phyloP scores from a whole-genome alignment of 2,329 filamentous ascomycete species.

The Dothistroma pini region DNA sequence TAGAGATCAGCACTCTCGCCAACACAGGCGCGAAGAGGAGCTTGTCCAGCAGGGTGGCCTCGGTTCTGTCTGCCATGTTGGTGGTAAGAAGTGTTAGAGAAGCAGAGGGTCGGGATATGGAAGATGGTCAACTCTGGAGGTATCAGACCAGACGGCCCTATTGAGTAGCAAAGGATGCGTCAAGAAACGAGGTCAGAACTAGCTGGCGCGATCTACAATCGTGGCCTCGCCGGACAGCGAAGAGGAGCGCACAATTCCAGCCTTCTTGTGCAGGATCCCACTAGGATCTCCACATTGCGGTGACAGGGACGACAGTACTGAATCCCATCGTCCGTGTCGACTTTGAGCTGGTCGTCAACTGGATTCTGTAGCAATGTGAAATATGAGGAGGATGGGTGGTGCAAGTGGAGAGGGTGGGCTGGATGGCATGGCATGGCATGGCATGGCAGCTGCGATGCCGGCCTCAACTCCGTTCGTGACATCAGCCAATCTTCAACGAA shows the following conservation, averaged over 20 bases:
- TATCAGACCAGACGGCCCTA: not conserved
- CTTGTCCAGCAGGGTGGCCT: constrained; percentile 18
- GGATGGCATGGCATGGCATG: too few species aligned
- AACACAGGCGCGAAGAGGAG: constrained; percentile 15
- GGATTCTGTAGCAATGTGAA: too few species aligned
- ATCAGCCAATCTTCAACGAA: not conserved
- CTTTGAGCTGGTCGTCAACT: not conserved
- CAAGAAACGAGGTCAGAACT: not conserved
- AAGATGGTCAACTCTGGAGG: not conserved
- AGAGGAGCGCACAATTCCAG: not conserved
- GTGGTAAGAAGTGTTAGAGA: not conserved
- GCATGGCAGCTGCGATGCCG: not conserved
- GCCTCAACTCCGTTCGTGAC: not conserved
- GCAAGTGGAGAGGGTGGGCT: not conserved
- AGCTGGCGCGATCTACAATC: not conserved
- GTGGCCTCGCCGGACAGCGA: not conserved
- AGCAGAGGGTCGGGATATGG: not conserved
- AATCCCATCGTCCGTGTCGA: not conserved
- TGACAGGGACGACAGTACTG: not conserved
- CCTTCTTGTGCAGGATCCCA: not conserved
- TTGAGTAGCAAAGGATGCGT: not conserved
- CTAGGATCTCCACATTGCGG: not conserved
- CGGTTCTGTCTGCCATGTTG: constrained; percentile 4
- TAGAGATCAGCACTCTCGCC: constrained; percentile 31
- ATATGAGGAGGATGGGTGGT: too few species aligned